Base-by-base conservation (phyloP, 164 flowering plant species). In the Nymphaea colorata region DNA sequence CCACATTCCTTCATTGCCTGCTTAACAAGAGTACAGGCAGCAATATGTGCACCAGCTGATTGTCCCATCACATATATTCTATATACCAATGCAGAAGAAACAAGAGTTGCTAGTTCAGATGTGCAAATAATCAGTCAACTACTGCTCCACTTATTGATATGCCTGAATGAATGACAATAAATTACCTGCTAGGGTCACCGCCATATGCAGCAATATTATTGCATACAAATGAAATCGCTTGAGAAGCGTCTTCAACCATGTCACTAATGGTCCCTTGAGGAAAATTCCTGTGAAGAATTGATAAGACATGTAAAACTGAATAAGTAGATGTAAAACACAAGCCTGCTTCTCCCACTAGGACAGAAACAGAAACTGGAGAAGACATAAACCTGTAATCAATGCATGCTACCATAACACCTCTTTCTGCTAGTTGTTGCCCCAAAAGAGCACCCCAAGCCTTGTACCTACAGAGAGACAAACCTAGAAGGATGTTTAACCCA, bases 11-110 rank as follows among this genome's bases (percentile, higher is more conserved):
- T 83, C 68, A 82, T 78, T 73, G 99, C 92, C 79, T 89, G 93
- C 66, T 90, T 82, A 71, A 94, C 16, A 42, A 91, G 89, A 75
- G 84, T 84, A 82, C 99, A 94, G 66, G 96, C 84, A 74, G 93
- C 85, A 76, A 94, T 91, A 78, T 94, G 99, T 66, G 97, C 99
- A 77, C 99, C 99, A 69, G 98, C 98, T 61, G 99, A 91, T 75
- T 94, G 99, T 18, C 99, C 99, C 87, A 91, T 86, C 53, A 94
- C 71, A 79, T 86, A 94, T 67, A 94, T 78, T 83, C 98, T 94
- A 72, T 62, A 57, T 25, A 69, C 67, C 68, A 0, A 66, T 64
- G 25, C 42, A 62, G 18, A 8, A 66, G 18, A 6, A 61, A n/a
- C 41, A 42, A 7, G 66, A 44, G 0, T 41, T 16, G n/a, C 59